Percentiles rank a stretch among this genome's conserved stretches.
These are phyloP conservation scores for Scortechinia acanthostroma DNA, from an alignment of 2,329 filamentous ascomycete genomes.

Conservation along the genomic window DNA sequence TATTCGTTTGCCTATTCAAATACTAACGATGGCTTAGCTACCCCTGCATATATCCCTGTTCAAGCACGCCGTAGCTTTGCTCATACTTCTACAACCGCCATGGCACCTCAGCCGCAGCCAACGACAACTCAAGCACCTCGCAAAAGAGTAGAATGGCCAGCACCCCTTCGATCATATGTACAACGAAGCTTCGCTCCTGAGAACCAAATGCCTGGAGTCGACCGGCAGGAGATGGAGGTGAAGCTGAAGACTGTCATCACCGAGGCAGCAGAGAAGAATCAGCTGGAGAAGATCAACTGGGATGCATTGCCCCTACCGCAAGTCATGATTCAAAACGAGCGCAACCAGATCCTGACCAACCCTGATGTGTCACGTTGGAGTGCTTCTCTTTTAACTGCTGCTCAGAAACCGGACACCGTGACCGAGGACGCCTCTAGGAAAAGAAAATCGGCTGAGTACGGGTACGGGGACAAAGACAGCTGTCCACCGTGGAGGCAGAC, in stretches of 20 bases:
- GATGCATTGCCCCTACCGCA: conserved; percentile 76
- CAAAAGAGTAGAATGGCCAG: conserved; percentile 58
- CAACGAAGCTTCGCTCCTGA: conserved; percentile 77
- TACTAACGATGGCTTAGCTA: conserved; percentile 11
- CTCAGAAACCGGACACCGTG: background rate
- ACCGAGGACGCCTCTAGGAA: conserved; percentile 35
- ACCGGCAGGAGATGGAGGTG: conserved; percentile 67
- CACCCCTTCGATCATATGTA: conserved; percentile 80
- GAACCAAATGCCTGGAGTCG: conserved; percentile 57
- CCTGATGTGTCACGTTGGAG: conserved; percentile 15
- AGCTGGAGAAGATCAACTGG: conserved; percentile 75
- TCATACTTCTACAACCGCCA: conserved; percentile 10
- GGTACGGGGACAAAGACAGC: conserved; percentile 27
- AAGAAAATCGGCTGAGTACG: conserved; percentile 50
- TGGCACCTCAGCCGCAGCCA: conserved; percentile 7
- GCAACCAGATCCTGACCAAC: conserved; percentile 36
- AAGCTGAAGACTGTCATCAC: conserved; percentile 84
- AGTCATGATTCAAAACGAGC: conserved; percentile 70
- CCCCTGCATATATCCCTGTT: conserved; percentile 21
- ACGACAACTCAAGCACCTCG: conserved; percentile 12
- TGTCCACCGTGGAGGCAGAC: conserved; percentile 58
- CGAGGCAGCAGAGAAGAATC: conserved; percentile 67
- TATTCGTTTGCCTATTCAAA: no score
- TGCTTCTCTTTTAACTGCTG: no score
- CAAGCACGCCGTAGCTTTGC: conserved; percentile 19